Base-by-base conservation (phyloP, 352 stramenopile genomes). In the Phytophthora idaei region DNA sequence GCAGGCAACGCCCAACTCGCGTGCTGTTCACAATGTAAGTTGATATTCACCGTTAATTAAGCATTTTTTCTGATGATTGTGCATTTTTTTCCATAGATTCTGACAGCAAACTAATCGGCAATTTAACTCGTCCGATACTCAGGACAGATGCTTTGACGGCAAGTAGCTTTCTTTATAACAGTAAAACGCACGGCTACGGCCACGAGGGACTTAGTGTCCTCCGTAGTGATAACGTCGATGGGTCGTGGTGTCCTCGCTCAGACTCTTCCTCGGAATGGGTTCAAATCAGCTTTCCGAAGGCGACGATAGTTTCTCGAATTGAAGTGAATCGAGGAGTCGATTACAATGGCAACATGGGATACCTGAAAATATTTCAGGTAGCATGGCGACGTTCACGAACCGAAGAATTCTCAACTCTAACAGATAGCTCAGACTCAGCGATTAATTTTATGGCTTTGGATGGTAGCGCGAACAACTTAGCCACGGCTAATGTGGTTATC, bases 1-100 rank as follows among this genome's bases (percentile, higher is more conserved):
- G 64, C 66, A 15, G 60, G 61, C 3, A 64, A 64, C 32, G 47
- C 69, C 4, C 71, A 67, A 7, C 11, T 88, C 0, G 78, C 68
- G 4, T 89, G 80, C 47, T 89, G 80, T 41, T 76, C 75, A n/a
- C 2, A n/a, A 54, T 54, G 67, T 75, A 75, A 34, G 44, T 81
- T 36, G 37, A 47, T 12, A 60, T 65, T 4, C 11, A 70, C 64
- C 36, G 69, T 62, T 17, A 15, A 4, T 59, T 11, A 15, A n/a
- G 7, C 49, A 17, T 2, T 29, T 5, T 36, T 39, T 45, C 29
- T 48, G 25, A 44, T 17, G 7, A 5, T 39, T 32, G 11, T 17
- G 6, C 14, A 28, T 50, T 37, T 50, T n/a, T 37, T 59, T 21
- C 9, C 7, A 39, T 42, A 75, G 68, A 42, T 51, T 15, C 10